phyloP scores from a whole-genome alignment of 2,329 filamentous ascomycete species.

The Colletotrichum sp. region DNA sequence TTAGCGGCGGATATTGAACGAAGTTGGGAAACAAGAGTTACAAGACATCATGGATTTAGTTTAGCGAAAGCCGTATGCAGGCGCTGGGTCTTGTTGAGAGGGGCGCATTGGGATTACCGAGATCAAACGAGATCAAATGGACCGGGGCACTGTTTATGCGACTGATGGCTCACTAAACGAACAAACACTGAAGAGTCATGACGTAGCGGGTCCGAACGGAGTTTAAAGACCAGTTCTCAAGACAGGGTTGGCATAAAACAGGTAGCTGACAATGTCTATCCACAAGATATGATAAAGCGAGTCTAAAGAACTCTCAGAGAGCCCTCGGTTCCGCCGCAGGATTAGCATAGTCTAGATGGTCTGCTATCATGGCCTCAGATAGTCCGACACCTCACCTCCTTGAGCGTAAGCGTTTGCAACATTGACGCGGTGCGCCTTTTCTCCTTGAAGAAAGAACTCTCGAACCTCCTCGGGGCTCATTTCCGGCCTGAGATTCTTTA shows the following conservation, averaged over 20 bases:
- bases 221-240: not conserved
- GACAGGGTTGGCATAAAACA: not conserved
- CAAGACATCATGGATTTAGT: not conserved
- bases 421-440: not conserved
- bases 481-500: not conserved
- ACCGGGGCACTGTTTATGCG: not conserved
- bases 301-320: not conserved
- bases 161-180: conserved; percentile 10
- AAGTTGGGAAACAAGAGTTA: not conserved
- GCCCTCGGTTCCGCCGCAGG: not conserved
- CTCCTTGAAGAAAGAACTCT: not conserved
- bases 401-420: not conserved
- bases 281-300: not conserved
- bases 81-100: not conserved
- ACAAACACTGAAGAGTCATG: conserved; percentile 5
- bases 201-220: conserved; percentile 7
- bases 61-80: not conserved
- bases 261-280: not conserved
- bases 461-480: not conserved
- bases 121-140: conserved; percentile 9
- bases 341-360: not conserved
- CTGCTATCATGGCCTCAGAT: not conserved
- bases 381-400: not conserved
- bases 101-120: conserved; percentile 1
- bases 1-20: not conserved